These are phyloP conservation scores for Pelargonium citronellum DNA, from an alignment of 441 rosid genomes.

Conservation along the genomic window DNA sequence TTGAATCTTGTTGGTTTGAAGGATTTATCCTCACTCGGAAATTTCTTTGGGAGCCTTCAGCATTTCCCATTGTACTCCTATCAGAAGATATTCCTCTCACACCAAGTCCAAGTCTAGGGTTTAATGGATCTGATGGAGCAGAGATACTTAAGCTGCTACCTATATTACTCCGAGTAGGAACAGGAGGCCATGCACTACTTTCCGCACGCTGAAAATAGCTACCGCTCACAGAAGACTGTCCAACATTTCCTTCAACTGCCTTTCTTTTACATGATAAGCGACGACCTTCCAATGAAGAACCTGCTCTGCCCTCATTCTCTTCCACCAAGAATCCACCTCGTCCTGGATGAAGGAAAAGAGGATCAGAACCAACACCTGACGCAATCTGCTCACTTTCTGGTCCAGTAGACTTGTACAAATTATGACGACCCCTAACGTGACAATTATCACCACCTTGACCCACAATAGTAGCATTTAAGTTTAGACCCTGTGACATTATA, in stretches of 20 bases:
- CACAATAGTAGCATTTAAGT: slow-evolving; percentile 50
- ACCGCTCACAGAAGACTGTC: slow-evolving; percentile 52
- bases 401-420: slow-evolving; percentile 33
- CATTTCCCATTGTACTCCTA: slow-evolving; percentile 25
- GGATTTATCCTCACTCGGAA: slow-evolving; percentile 50
- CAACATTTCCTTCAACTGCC: slow-evolving; percentile 41
- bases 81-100: slow-evolving; percentile 37
- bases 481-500: slow-evolving; percentile 39
- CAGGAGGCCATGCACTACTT: slow-evolving; percentile 41
- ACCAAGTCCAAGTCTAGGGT: slow-evolving; percentile 42
- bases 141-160: slow-evolving; percentile 41
- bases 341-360: slow-evolving; percentile 37
- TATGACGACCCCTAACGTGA: slow-evolving; percentile 38
- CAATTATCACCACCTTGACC: slow-evolving; percentile 36
- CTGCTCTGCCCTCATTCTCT: slow-evolving; percentile 39
- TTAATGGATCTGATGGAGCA: slow-evolving; percentile 37
- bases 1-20: slow-evolving; percentile 45
- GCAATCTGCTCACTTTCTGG: slow-evolving; percentile 29
- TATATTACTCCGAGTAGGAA: slow-evolving; percentile 28
- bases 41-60: slow-evolving; percentile 52
- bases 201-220: slow-evolving; percentile 50
- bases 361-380: slow-evolving; percentile 27
- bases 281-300: slow-evolving; percentile 48
- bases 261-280: slow-evolving; percentile 75
- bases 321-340: slow-evolving; percentile 32